A percentile compares a stretch with the other conserved stretches of the same genome.
These are phyloP conservation scores for Babesia bigemina DNA, from an alignment of 169 alveolate genomes.

Conservation along the genomic window DNA sequence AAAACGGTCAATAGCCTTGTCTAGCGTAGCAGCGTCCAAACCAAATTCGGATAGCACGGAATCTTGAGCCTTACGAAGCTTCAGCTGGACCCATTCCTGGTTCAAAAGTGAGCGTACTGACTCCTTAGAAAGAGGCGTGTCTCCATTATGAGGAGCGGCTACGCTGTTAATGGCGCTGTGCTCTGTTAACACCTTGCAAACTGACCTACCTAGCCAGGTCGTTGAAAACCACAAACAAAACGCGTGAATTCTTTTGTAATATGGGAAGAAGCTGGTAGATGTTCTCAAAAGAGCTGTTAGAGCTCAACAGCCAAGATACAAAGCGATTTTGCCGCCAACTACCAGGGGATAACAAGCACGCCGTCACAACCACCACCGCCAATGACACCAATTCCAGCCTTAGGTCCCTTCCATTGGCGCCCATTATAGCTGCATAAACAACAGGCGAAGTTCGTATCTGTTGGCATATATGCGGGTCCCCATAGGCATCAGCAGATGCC, in stretches of 20 bases:
- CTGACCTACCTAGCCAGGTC: constrained; percentile 57
- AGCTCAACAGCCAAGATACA: constrained; percentile 17
- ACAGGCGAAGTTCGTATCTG: no score
- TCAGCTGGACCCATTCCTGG: constrained; percentile 56
- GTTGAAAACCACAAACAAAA: constrained; percentile 42
- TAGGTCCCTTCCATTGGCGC: constrained; percentile 10
- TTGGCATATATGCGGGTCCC: neutral
- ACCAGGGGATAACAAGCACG: constrained; percentile 26
- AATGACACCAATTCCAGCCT: constrained; percentile 24
- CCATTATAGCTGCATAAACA: constrained; percentile 14
- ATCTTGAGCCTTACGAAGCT: constrained; percentile 29
- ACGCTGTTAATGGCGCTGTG: constrained; percentile 51
- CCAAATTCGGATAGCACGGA: constrained; percentile 54
- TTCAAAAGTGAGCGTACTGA: constrained; percentile 27
- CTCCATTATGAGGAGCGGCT: constrained; percentile 13
- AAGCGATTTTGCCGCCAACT: constrained; percentile 22
- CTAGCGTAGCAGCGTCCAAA: constrained; percentile 35
- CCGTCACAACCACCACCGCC: constrained; percentile 41
- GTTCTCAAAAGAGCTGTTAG: constrained; percentile 18
- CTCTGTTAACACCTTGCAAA: neutral
- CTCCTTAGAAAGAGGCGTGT: constrained; percentile 25
- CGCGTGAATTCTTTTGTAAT: constrained; percentile 55
- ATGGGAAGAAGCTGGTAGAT: constrained; percentile 64
- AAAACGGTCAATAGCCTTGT: constrained; percentile 42
- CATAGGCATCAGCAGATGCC: constrained; percentile 9